A percentile compares a stretch with the other conserved stretches of the same genome.
Conservation (phyloP, 148 eudicot genomes). For the Selenicereus undatus region DNA sequence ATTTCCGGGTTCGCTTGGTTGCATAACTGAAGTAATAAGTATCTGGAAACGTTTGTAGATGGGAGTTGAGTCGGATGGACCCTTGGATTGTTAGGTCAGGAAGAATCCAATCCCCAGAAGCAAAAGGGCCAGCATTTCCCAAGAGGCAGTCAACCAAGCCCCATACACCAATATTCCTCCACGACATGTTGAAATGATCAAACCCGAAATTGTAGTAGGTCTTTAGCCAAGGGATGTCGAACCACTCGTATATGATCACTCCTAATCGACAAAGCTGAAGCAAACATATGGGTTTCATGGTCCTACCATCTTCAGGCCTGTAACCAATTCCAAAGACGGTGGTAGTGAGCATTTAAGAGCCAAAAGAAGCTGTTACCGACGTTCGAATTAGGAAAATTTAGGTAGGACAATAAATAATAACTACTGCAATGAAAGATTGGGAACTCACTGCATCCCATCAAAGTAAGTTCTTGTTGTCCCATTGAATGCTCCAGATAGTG, state of each 20-base stretch:
- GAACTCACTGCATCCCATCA: slow-evolving; percentile 94
- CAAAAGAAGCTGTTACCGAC: neutral
- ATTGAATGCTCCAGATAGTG: slow-evolving; percentile 93
- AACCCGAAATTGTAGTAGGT: slow-evolving; percentile 81
- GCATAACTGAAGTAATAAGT: slow-evolving; percentile 96
- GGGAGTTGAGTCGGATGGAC: slow-evolving; percentile 58
- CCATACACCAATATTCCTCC: slow-evolving; percentile 68
- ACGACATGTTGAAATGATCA: slow-evolving; percentile 82
- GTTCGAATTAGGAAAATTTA: neutral
- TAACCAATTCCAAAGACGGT: slow-evolving; percentile 7
- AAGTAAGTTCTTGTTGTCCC: slow-evolving; percentile 89
- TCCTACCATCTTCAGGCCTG: slow-evolving; percentile 79
- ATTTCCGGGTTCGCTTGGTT: slow-evolving; percentile 64
- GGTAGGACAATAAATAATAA: neutral
- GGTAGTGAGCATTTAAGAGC: slow-evolving; percentile 1
- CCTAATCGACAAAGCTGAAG: slow-evolving; percentile 69
- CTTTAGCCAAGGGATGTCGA: slow-evolving; percentile 74
- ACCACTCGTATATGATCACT: slow-evolving; percentile 78
- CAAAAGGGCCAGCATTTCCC: slow-evolving; percentile 80
- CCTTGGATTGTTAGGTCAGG: slow-evolving; percentile 91
- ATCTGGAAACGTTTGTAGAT: slow-evolving; percentile 63
- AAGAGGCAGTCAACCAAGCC: slow-evolving; percentile 67
- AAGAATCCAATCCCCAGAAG: slow-evolving; percentile 92
- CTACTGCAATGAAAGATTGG: neutral
- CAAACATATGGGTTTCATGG: slow-evolving; percentile 61